These are phyloP conservation scores for Zygoascus bituminiphila DNA, from an alignment of 805 yeast species.

Conservation along the genomic window DNA sequence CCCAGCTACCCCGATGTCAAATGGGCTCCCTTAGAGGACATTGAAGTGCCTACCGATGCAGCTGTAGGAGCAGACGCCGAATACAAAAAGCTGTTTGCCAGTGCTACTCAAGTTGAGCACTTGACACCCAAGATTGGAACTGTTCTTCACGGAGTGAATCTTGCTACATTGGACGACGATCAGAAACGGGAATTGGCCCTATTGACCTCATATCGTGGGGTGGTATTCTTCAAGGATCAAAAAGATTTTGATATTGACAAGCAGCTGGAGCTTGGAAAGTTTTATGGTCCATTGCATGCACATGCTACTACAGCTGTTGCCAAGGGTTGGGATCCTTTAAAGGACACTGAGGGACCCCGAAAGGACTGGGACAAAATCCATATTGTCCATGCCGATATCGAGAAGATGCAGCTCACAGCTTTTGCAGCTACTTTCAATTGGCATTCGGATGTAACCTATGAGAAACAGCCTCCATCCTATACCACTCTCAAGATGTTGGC, in stretches of 20 bases:
- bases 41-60: slow-evolving; percentile 18
- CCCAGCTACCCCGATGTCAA: slow-evolving; percentile 28
- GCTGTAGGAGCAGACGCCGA: slow-evolving; percentile 26
- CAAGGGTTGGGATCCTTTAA: slow-evolving; percentile 41
- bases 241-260: slow-evolving; percentile 51
- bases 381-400: slow-evolving; percentile 24
- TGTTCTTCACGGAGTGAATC: slow-evolving; percentile 45
- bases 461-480: slow-evolving; percentile 59
- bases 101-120: slow-evolving; percentile 28
- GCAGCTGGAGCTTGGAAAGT: slow-evolving; percentile 53
- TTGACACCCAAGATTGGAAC: slow-evolving; percentile 67
- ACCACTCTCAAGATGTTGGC: slow-evolving; percentile 17
- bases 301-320: slow-evolving; percentile 36
- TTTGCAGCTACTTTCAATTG: slow-evolving; percentile 33
- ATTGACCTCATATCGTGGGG: slow-evolving; percentile 40
- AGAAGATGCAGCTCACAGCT: slow-evolving; percentile 21
- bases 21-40: slow-evolving; percentile 24
- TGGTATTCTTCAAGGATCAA: slow-evolving; percentile 43
- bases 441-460: slow-evolving; percentile 75
- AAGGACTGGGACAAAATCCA: slow-evolving; percentile 34
- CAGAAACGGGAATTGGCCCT: slow-evolving; percentile 43
- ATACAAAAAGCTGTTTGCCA: slow-evolving; percentile 22
- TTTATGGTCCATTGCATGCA: slow-evolving; percentile 53
- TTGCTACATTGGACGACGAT: slow-evolving; percentile 33
- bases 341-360: neutral